Conservation (phyloP, 2,329 filamentous ascomycete species). For the Ceratocystis eucalypticola region DNA sequence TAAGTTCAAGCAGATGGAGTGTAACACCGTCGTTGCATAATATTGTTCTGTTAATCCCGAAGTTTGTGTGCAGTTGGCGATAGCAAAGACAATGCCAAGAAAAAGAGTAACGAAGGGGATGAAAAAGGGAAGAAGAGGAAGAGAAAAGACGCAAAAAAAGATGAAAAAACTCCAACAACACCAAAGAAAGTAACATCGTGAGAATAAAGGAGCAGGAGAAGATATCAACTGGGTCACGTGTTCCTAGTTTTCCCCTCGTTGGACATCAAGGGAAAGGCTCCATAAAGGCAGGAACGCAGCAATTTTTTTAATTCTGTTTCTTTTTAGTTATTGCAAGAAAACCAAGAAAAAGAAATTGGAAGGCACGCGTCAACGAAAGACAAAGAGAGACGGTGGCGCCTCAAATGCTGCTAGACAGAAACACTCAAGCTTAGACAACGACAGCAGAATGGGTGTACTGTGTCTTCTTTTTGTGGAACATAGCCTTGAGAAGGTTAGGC, state of each 20-base stretch:
- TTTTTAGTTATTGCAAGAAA: not conserved
- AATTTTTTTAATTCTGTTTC: not conserved
- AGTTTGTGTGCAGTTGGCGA: not conserved
- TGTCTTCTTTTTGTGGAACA: conserved; percentile 44
- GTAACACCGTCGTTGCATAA: not conserved
- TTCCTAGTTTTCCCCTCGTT: too few relatives aligned
- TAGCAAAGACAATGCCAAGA: not conserved
- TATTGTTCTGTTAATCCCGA: not conserved
- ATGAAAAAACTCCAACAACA: not conserved
- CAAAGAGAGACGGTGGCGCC: not conserved
- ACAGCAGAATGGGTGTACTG: conserved; percentile 12
- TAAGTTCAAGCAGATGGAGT: too few relatives aligned
- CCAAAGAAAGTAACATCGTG: not conserved
- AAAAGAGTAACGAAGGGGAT: not conserved
- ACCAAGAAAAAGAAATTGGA: not conserved
- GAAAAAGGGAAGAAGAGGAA: not conserved
- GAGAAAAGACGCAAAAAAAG: not conserved
- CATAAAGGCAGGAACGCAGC: not conserved
- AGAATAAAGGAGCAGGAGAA: not conserved
- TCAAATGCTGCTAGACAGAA: not conserved
- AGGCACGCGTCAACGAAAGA: not conserved
- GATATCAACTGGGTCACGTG: too few relatives aligned
- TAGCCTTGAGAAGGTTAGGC: conserved; percentile 42
- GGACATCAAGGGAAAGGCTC: too few relatives aligned
- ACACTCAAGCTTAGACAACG: not conserved